phyloP scores from a whole-genome alignment of 139 green algal genomes.

The Coelastrella sp. region DNA sequence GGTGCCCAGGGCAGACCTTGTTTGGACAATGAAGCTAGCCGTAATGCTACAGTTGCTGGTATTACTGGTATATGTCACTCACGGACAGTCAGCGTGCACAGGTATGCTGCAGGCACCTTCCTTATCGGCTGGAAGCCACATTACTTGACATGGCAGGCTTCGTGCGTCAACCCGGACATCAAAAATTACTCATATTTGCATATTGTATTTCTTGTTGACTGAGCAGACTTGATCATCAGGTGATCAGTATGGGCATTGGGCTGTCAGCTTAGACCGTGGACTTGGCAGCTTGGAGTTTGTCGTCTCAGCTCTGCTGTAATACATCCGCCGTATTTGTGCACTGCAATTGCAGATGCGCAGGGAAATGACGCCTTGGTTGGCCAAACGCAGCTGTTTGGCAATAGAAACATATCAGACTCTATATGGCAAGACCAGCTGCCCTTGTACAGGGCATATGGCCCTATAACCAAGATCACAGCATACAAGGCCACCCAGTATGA shows the following conservation, averaged over 20 bases:
- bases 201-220: too few species aligned
- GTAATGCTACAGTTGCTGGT: not conserved
- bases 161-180: too few species aligned
- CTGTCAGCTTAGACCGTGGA: too few species aligned
- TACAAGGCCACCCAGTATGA: constrained; percentile 36
- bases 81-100: not conserved
- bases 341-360: constrained; percentile 10
- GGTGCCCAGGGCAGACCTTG: not conserved
- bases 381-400: constrained; percentile 35
- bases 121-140: constrained; percentile 4
- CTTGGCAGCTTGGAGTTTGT: too few species aligned
- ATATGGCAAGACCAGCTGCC: constrained; percentile 28
- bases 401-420: constrained; percentile 28
- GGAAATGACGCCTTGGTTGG: constrained; percentile 10
- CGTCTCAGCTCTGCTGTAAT: not conserved
- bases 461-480: constrained; percentile 29
- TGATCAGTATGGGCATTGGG: too few species aligned
- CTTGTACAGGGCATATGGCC: constrained; percentile 7
- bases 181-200: too few species aligned
- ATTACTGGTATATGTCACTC: not conserved
- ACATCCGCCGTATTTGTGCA: not conserved
- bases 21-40: not conserved
- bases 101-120: not conserved
- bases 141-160: not conserved
- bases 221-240: too few species aligned